These are phyloP conservation scores for Nigrospora oryzae DNA, from an alignment of 2,329 filamentous ascomycete genomes.

Conservation along the genomic window DNA sequence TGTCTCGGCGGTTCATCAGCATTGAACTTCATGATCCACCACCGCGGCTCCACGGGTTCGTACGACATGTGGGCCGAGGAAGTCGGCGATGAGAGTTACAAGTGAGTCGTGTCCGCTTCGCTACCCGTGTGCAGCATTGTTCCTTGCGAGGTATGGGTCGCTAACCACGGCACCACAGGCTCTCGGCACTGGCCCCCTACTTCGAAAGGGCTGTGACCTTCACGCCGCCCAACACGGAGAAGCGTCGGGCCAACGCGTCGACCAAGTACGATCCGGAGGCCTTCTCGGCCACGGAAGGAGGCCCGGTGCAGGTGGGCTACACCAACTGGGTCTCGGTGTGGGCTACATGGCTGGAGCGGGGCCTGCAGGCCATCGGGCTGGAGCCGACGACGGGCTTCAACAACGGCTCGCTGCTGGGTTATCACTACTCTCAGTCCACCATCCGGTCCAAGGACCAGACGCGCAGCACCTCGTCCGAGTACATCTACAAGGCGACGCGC, in stretches of 20 bases:
- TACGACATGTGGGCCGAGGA: constrained; percentile 16
- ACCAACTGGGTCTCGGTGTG: constrained; percentile 29
- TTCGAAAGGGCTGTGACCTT: constrained; percentile 15
- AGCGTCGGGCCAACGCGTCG: constrained; percentile 16
- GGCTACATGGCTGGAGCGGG: constrained; percentile 27
- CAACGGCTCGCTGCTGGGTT: constrained; percentile 30
- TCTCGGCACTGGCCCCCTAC: constrained; percentile 11
- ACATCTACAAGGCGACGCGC: constrained; percentile 3
- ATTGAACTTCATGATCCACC: constrained; percentile 21
- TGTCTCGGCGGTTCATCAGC: constrained; percentile 20
- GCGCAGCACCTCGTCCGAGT: constrained; percentile 4
- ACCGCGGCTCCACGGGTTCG: constrained; percentile 14
- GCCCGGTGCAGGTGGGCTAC: constrained; percentile 32
- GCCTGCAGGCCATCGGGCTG: constrained; percentile 32
- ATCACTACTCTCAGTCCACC: constrained; percentile 21
- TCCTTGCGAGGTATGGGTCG: too few relatives aligned
- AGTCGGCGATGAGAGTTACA: constrained; percentile 15
- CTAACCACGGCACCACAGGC: constrained; percentile 1
- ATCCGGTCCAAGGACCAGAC: constrained; percentile 17
- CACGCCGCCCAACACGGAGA: constrained; percentile 11
- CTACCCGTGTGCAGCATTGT: too few relatives aligned
- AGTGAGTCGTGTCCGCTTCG: constrained; percentile 3
- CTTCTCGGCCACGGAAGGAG: constrained; percentile 18
- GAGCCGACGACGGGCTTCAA: constrained; percentile 26
- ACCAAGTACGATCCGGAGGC: constrained; percentile 17